phyloP scores from a whole-genome alignment of 78 protist genomes.

The Creolimax fragrantissima region DNA sequence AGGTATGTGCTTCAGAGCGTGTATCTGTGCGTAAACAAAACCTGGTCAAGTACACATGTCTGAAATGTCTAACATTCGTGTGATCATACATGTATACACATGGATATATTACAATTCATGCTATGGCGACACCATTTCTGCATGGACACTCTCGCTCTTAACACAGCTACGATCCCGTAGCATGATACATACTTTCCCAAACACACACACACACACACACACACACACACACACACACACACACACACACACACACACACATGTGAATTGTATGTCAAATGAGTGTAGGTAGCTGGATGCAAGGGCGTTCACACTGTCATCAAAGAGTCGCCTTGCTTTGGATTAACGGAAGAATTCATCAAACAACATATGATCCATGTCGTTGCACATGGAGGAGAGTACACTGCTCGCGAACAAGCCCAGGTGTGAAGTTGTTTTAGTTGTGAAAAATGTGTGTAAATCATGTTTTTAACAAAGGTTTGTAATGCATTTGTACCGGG shows the following conservation, averaged over 20 bases:
- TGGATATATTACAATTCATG: no score
- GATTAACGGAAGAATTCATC: constrained; percentile 24
- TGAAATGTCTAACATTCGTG: background rate
- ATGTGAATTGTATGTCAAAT: background rate
- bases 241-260: no score
- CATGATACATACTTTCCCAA: no score
- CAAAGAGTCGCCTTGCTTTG: constrained; percentile 12
- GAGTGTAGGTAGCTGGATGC: background rate
- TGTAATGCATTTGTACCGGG: background rate
- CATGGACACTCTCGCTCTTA: no score
- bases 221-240: no score
- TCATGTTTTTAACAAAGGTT: background rate
- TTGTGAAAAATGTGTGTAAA: background rate
- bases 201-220: no score
- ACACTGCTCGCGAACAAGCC: background rate
- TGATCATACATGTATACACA: no score
- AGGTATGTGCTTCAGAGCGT: constrained; percentile 8
- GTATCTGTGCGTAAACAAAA: no score
- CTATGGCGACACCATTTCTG: no score
- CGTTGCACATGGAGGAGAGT: constrained; percentile 30
- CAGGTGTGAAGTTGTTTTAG: background rate
- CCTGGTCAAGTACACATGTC: no score
- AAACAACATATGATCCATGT: constrained; percentile 36
- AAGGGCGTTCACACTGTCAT: constrained; percentile 15
- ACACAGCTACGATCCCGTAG: no score